These are phyloP conservation scores for Protomyces macrosporus DNA, from an alignment of 1,139 yeast genomes.

Conservation along the genomic window DNA sequence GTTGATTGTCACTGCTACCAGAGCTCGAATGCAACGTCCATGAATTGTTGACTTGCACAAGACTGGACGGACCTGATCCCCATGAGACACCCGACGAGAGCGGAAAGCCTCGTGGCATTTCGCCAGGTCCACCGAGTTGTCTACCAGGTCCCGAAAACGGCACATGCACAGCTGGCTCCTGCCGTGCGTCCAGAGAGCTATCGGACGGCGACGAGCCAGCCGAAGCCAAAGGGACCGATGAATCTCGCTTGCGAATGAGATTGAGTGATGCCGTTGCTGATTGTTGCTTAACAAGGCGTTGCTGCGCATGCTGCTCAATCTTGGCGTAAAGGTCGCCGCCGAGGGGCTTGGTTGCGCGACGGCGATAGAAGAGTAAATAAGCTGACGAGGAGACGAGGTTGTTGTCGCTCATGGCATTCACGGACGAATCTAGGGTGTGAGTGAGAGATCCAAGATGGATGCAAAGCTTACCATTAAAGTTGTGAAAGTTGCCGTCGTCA, in stretches of 20 bases:
- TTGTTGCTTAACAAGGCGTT: not conserved
- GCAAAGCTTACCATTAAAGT: slow-evolving; percentile 56
- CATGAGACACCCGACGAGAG: not conserved
- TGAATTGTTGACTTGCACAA: not conserved
- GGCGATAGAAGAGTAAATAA: slow-evolving; percentile 75
- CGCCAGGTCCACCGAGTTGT: not conserved
- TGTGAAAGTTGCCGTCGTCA: slow-evolving; percentile 72
- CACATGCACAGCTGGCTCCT: not conserved
- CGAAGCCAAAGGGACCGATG: not conserved
- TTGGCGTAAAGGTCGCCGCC: not conserved
- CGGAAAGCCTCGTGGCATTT: no score
- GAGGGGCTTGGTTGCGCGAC: slow-evolving; percentile 39
- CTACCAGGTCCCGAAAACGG: not conserved
- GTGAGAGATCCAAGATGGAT: not conserved
- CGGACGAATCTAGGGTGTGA: slow-evolving; percentile 51
- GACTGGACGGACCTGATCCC: not conserved
- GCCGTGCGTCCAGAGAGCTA: not conserved
- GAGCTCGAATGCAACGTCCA: not conserved
- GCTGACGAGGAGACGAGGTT: slow-evolving; percentile 73
- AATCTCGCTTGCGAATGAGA: not conserved
- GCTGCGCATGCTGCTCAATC: slow-evolving; percentile 1
- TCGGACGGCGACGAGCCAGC: not conserved
- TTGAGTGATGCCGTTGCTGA: not conserved
- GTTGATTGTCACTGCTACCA: not conserved
- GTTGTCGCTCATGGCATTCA: slow-evolving; percentile 54